Conservation (phyloP, 495 filamentous ascomycete genomes). For the Penicillium psychrofluorescens region DNA sequence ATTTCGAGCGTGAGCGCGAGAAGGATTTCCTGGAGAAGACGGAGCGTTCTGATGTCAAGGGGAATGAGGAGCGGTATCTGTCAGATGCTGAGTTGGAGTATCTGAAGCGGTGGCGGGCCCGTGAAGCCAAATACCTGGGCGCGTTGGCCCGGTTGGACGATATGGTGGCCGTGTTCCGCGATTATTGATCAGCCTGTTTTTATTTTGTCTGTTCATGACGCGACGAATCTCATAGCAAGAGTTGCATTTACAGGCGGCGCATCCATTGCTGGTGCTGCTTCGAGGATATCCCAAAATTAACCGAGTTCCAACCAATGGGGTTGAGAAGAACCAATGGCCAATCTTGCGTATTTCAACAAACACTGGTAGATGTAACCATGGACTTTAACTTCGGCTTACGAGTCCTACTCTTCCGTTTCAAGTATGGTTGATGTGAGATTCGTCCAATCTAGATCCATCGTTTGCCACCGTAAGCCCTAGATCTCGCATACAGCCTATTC, state of each 20-base stretch:
- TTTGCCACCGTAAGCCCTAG: too few relatives aligned
- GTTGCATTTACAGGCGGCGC: too few relatives aligned
- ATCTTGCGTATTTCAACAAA: too few relatives aligned
- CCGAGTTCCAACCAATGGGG: too few relatives aligned
- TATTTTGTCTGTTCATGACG: constrained; percentile 4
- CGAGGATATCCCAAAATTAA: too few relatives aligned
- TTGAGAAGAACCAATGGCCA: too few relatives aligned
- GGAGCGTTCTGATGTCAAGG: constrained; percentile 74
- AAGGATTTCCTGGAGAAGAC: constrained; percentile 65
- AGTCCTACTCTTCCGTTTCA: constrained; percentile 4
- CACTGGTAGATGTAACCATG: not conserved
- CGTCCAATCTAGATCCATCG: not conserved
- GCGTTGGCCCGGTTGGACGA: constrained; percentile 79
- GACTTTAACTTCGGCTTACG: constrained; percentile 9
- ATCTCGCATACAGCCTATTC: too few relatives aligned
- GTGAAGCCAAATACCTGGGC: constrained; percentile 67
- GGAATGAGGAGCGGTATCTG: constrained; percentile 70
- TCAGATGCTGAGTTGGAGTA: constrained; percentile 56
- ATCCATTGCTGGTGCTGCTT: too few relatives aligned
- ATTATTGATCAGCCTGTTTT: constrained; percentile 52
- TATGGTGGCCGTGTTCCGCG: constrained; percentile 70
- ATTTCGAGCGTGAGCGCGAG: constrained; percentile 60
- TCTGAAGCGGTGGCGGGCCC: constrained; percentile 58
- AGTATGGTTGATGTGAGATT: constrained; percentile 4
- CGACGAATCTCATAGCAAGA: constrained; percentile 4